Conservation (phyloP, 2,329 filamentous ascomycete genomes). For the Akanthomyces dipterigenus region DNA sequence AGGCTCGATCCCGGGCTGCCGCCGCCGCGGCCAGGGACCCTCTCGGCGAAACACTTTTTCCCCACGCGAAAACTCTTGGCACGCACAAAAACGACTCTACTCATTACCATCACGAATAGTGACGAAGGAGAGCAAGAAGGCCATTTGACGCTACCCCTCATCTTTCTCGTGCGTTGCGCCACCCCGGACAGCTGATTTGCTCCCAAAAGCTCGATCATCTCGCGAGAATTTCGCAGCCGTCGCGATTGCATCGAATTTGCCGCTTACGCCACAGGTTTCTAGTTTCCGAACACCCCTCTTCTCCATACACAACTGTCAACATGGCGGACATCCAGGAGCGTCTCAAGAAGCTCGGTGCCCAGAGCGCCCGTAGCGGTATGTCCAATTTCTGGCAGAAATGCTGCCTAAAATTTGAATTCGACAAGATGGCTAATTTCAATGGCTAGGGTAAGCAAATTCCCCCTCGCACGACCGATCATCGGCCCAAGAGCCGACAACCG, state of each 20-base stretch:
- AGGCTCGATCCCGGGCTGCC: not conserved
- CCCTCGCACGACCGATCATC: conserved; percentile 3
- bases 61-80: conserved; percentile 38
- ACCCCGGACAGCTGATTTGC: conserved; percentile 10
- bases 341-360: conserved; percentile 50
- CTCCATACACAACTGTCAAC: conserved; percentile 26
- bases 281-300: conserved; percentile 24
- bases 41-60: conserved; percentile 28
- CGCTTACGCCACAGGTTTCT: conserved; percentile 18
- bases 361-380: conserved; percentile 59
- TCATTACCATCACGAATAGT: conserved; percentile 14
- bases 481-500: not conserved
- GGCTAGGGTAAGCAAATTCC: conserved; percentile 31
- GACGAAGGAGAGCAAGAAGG: conserved; percentile 12
- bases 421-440: conserved; percentile 14
- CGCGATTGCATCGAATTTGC: not conserved
- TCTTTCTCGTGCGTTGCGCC: conserved; percentile 26
- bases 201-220: conserved; percentile 13
- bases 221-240: not conserved
- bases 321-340: conserved; percentile 54
- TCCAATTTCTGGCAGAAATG: conserved; percentile 20
- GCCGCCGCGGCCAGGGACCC: conserved; percentile 8
- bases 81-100: conserved; percentile 35
- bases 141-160: conserved; percentile 21
- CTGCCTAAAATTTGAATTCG: conserved; percentile 14